Evolutionary conservation across 2,329 filamentous ascomycete species (phyloP).

Genomic region (Clonostachys rosea): DNA sequence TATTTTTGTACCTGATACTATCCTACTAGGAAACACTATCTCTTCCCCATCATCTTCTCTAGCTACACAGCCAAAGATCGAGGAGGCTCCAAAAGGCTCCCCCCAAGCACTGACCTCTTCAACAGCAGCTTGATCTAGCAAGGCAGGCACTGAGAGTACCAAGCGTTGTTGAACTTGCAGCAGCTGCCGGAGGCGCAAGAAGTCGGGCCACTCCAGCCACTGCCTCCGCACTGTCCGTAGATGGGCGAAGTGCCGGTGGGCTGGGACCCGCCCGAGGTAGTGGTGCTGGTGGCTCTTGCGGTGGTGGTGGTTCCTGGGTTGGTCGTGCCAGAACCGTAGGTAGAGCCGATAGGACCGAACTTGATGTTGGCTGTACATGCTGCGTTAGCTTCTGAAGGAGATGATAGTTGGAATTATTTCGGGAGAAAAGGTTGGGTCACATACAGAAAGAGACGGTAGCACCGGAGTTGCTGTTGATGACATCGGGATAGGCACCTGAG

Average conservation of each 20-base stretch:
- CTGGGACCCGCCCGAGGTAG: not conserved
- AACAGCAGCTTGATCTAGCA: not conserved
- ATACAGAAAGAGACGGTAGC: conserved; percentile 5
- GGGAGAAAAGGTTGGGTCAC: not conserved
- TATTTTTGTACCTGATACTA: too few species aligned
- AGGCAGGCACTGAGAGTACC: conserved; percentile 12
- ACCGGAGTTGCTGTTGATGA: conserved; percentile 8
- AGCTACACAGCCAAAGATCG: too few species aligned
- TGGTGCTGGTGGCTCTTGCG: not conserved
- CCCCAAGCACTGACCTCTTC: too few species aligned
- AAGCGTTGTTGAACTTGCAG: conserved; percentile 9
- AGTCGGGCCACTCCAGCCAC: conserved; percentile 8
- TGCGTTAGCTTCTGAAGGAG: conserved; percentile 18
- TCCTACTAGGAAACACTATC: too few species aligned
- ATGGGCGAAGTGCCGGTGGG: not conserved
- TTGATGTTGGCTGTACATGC: conserved; percentile 34
- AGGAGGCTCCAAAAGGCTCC: too few species aligned
- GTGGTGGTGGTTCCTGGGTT: not conserved
- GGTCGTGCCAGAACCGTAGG: conserved; percentile 13
- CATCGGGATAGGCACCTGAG: conserved; percentile 13
- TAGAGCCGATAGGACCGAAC: conserved; percentile 40
- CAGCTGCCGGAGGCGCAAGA: conserved; percentile 7
- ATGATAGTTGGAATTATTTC: conserved; percentile 16
- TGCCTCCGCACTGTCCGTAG: conserved; percentile 12
- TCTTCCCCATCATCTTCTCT: too few species aligned